Conservation (phyloP, 2,329 filamentous ascomycete species). For the Coniochaeta sp. region DNA sequence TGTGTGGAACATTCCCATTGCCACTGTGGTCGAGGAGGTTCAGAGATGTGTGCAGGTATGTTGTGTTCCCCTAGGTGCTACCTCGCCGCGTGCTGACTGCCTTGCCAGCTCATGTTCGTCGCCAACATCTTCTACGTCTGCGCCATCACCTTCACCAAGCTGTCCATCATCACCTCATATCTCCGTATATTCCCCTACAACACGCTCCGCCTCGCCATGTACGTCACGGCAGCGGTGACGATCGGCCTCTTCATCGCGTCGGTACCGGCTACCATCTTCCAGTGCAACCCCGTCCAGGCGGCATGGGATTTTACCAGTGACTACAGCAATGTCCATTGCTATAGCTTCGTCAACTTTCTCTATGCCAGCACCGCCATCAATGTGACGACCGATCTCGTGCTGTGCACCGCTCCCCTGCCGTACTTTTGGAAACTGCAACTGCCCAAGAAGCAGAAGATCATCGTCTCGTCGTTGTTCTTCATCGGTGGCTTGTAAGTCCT, state of each 20-base stretch:
- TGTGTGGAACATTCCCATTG: constrained; percentile 16
- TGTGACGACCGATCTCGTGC: constrained; percentile 18
- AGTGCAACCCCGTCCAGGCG: constrained; percentile 17
- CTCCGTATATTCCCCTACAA: constrained; percentile 23
- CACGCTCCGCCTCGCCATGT: constrained; percentile 18
- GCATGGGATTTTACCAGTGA: constrained; percentile 18
- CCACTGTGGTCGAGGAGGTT: constrained; percentile 9
- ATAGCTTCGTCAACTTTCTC: constrained; percentile 17
- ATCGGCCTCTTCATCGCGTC: constrained; percentile 15
- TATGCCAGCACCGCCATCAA: constrained; percentile 20
- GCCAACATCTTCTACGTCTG: constrained; percentile 15
- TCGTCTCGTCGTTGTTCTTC: constrained; percentile 19
- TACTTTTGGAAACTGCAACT: constrained; percentile 20
- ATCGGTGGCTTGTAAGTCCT: constrained; percentile 17
- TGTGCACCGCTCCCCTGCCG: constrained; percentile 20
- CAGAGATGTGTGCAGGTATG: constrained; percentile 11
- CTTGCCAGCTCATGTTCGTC: constrained; percentile 13
- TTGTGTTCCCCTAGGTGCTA: background rate
- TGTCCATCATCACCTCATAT: constrained; percentile 22
- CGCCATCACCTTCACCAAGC: constrained; percentile 18
- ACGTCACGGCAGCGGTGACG: constrained; percentile 21
- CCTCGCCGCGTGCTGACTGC: background rate
- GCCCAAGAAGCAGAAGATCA: constrained; percentile 15
- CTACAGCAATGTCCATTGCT: constrained; percentile 11
- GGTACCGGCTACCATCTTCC: constrained; percentile 18